Conservation (phyloP, 345 rosid genomes). For the Syzygium oleosum region DNA sequence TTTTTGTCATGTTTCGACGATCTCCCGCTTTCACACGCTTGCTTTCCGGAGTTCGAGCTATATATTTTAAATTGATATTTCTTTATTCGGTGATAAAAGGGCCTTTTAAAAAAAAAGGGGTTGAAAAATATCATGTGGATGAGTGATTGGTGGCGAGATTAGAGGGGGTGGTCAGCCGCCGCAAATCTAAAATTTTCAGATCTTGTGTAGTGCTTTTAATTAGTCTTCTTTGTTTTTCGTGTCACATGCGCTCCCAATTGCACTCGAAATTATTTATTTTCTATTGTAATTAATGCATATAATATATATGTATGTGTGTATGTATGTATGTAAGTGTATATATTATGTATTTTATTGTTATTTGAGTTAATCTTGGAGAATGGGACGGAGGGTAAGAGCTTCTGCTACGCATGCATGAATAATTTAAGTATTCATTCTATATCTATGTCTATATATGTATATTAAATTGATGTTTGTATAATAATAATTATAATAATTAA, state of each 20-base stretch:
- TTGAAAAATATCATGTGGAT: not conserved
- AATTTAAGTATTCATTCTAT: not conserved
- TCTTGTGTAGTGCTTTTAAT: not conserved
- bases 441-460: not conserved
- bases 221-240: not conserved
- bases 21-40: not conserved
- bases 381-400: not conserved
- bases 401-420: not conserved
- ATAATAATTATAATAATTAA: not conserved
- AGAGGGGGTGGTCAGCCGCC: slow-evolving; percentile 35
- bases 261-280: not conserved
- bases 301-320: not conserved
- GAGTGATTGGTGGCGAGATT: slow-evolving; percentile 60
- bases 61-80: not conserved
- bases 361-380: not conserved
- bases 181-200: slow-evolving; percentile 1
- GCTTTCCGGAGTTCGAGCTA: not conserved
- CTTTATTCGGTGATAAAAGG: not conserved
- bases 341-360: not conserved
- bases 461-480: not conserved
- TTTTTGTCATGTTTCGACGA: not conserved
- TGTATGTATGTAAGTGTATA: too few relatives aligned
- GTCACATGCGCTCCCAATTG: not conserved
- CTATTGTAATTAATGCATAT: not conserved
- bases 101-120: not conserved